These are phyloP conservation scores for Trichophyton rubrum DNA, from an alignment of 2,329 filamentous ascomycete species.

Conservation along the genomic window DNA sequence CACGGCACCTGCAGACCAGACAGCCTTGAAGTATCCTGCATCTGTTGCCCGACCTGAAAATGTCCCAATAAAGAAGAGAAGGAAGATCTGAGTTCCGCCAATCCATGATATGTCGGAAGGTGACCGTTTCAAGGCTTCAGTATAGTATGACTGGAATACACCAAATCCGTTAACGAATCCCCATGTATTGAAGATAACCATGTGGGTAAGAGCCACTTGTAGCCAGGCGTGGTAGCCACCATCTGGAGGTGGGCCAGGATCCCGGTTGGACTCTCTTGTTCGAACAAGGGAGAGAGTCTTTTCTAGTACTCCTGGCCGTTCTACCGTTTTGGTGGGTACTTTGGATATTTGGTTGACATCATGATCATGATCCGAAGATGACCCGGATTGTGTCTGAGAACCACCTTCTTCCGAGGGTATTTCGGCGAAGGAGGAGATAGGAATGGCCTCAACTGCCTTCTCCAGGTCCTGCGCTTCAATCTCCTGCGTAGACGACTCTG, in stretches of 20 bases:
- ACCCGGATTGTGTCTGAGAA: not conserved
- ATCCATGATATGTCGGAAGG: slow-evolving; percentile 43
- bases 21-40: slow-evolving; percentile 39
- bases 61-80: slow-evolving; percentile 40
- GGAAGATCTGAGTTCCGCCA: slow-evolving; percentile 39
- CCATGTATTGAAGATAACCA: slow-evolving; percentile 48
- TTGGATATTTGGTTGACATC: not conserved
- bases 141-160: slow-evolving; percentile 44
- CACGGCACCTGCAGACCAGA: slow-evolving; percentile 31
- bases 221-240: slow-evolving; percentile 45
- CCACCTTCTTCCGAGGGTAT: not conserved
- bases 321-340: not conserved
- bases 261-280: slow-evolving; percentile 26
- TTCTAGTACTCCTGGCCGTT: slow-evolving; percentile 9
- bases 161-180: slow-evolving; percentile 44
- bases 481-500: not conserved
- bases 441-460: not conserved
- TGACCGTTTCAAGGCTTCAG: slow-evolving; percentile 27
- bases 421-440: not conserved
- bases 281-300: slow-evolving; percentile 27
- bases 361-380: not conserved
- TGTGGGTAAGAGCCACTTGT: slow-evolving; percentile 41
- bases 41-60: slow-evolving; percentile 42
- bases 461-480: not conserved
- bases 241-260: slow-evolving; percentile 33